Evolutionary conservation across 768 basidiomycete genomes (phyloP).

Genomic region (Calocera viscosa): DNA sequence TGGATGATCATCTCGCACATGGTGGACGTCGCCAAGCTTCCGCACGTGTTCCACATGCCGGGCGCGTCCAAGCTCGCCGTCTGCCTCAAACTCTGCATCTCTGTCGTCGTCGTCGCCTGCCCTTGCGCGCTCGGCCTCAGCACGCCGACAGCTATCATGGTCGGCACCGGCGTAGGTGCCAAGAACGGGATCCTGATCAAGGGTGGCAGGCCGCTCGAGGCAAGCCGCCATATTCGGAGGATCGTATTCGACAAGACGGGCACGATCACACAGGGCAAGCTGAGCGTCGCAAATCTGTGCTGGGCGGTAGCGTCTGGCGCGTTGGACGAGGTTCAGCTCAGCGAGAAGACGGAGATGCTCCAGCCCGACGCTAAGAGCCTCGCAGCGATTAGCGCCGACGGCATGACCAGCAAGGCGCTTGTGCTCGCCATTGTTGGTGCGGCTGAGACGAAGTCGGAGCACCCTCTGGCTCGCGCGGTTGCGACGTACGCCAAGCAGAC

Average conservation of each 20-base stretch:
- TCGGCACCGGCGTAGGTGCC: slow-evolving; percentile 93
- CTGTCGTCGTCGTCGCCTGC: slow-evolving; percentile 94
- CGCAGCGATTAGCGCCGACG: slow-evolving; percentile 43
- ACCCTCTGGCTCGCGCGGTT: slow-evolving; percentile 90
- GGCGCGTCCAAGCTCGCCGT: slow-evolving; percentile 79
- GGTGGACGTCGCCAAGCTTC: slow-evolving; percentile 47
- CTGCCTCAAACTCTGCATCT: slow-evolving; percentile 93
- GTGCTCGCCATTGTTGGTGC: slow-evolving; percentile 73
- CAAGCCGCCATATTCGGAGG: slow-evolving; percentile 65
- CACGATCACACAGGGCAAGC: slow-evolving; percentile 90
- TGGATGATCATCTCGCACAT: slow-evolving; percentile 70
- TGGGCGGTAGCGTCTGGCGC: slow-evolving; percentile 45
- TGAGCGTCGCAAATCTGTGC: slow-evolving; percentile 58
- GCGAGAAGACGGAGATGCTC: slow-evolving; percentile 23
- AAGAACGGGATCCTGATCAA: slow-evolving; percentile 97
- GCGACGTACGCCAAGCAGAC: slow-evolving; percentile 65
- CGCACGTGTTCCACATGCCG: slow-evolving; percentile 69
- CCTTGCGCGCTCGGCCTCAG: slow-evolving; percentile 93
- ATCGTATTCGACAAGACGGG: slow-evolving; percentile 96
- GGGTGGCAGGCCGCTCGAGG: slow-evolving; percentile 87
- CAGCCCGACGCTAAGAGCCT: neutral
- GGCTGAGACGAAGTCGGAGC: slow-evolving; percentile 85
- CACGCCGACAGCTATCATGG: slow-evolving; percentile 98
- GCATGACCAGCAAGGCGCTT: slow-evolving; percentile 43
- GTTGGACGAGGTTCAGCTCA: slow-evolving; percentile 27